Evolutionary conservation across 257 asterid genomes (phyloP), one percentile per base, ranked within the genome.

Genomic region (Penstemon barbatus): DNA sequence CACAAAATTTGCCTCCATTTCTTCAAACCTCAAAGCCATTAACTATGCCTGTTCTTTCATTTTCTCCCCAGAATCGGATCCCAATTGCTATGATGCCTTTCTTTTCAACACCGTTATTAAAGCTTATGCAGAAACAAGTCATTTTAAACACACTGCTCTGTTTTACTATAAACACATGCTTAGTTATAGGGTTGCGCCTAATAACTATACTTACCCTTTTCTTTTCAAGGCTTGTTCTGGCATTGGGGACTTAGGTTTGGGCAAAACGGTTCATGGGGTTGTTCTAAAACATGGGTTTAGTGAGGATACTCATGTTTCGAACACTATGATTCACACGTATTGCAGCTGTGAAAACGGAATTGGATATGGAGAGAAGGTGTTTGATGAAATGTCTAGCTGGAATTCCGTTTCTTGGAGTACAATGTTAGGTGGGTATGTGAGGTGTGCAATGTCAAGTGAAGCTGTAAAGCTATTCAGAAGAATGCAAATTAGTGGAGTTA

Each of bases 191-290:
- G 72, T 89, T 66, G 55, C 52, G 57, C 93, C 91, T 7, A 89
- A 89, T 68, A 85, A 89, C 58, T 91, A 82, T 74, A 91, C 96
- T 10, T 87, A 73, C 84, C 95, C 97, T 13, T 87, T 89, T 66
- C 76, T 91, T 61, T 82, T 89, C 43, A 89, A 89, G 87, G 97
- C 97, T 11, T 85, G 90, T 68, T 89, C 96, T 43, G 95, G 95
- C 45, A 72, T 85, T 42, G 84, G 81, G 60, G 84, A 81, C 61
- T 63, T 87, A 80, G 66, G 45, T 61, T 33, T 82, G 39, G 89
- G 93, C 44, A 71, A 72, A 65, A 68, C 63, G 53, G 76, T 89
- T 71, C 95, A 91, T 46, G 88, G 81, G 48, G 81, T 82, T 8
- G 89, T 80, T 53, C 10, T 73, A 44, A 89, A 87, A 72, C 74